A percentile compares a stretch with the other conserved stretches of the same genome.
Conservation (phyloP, 805 yeast genomes). For the Yamadazyma scolyti region DNA sequence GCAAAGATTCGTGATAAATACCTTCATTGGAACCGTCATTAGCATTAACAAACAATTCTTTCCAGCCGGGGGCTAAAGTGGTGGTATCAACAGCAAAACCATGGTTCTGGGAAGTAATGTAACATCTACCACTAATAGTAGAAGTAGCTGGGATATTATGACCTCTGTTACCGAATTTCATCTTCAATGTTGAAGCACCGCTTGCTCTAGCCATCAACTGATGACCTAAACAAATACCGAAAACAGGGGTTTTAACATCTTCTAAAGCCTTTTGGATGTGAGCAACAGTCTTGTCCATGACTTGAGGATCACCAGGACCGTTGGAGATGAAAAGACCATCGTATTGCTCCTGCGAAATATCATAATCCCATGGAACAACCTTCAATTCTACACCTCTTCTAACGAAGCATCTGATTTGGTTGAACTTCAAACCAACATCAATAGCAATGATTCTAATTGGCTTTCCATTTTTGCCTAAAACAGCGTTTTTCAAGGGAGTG, state of each 20-base stretch:
- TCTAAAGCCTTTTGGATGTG: conserved; percentile 56
- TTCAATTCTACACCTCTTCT: conserved; percentile 92
- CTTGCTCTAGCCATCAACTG: conserved; percentile 93
- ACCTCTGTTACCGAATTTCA: conserved; percentile 98
- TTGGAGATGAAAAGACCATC: conserved; percentile 96
- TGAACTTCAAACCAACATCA: conserved; percentile 97
- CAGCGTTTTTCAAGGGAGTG: conserved; percentile 58
- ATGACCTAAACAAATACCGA: conserved; percentile 98
- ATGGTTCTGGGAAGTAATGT: conserved; percentile 98
- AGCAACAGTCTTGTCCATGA: conserved; percentile 63
- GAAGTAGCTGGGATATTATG: conserved; percentile 97
- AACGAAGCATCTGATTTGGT: conserved; percentile 96
- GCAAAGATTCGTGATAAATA: conserved; percentile 83
- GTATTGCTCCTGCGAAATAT: conserved; percentile 72
- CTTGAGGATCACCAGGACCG: conserved; percentile 99
- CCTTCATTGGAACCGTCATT: conserved; percentile 99
- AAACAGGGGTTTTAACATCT: conserved; percentile 77
- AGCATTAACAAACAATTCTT: conserved; percentile 90
- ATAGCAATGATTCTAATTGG: conserved; percentile 80
- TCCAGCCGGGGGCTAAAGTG: conserved; percentile 78
- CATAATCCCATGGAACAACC: conserved; percentile 96
- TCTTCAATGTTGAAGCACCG: conserved; percentile 88
- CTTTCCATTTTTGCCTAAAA: conserved; percentile 66
- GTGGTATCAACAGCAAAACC: conserved; percentile 93
- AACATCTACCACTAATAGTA: conserved; percentile 88